phyloP scores from a whole-genome alignment of 139 green algal species.

The Closterium sp. region DNA sequence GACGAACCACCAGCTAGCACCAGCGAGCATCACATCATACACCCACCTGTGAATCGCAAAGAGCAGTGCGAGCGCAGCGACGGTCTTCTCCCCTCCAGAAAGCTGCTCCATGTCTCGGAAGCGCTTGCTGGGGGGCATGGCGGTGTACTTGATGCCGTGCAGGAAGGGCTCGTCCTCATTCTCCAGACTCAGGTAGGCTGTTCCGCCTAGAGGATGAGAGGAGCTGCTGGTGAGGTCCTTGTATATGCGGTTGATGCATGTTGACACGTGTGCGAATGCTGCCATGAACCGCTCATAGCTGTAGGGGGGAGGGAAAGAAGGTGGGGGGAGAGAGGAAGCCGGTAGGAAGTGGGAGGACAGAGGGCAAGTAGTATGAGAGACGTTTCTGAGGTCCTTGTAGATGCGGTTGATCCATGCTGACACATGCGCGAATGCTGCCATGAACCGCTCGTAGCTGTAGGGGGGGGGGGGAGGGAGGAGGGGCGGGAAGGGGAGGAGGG shows the following conservation, averaged over 20 bases:
- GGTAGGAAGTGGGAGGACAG: background rate
- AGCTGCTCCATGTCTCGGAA: slow-evolving; percentile 98
- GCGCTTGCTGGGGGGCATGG: slow-evolving; percentile 94
- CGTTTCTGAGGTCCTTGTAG: slow-evolving; percentile 88
- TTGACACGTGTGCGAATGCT: slow-evolving; percentile 82
- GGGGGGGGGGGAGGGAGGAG: background rate
- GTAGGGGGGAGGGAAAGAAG: background rate
- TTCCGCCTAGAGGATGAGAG: slow-evolving; percentile 75
- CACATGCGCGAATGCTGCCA: slow-evolving; percentile 83
- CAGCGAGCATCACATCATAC: background rate
- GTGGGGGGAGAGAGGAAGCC: background rate
- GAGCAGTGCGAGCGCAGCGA: slow-evolving; percentile 92
- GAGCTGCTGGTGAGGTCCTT: slow-evolving; percentile 78
- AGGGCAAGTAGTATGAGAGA: background rate
- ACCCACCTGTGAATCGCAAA: slow-evolving; percentile 88
- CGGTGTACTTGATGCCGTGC: slow-evolving; percentile 84
- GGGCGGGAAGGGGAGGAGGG: background rate
- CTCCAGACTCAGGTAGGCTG: slow-evolving; percentile 85
- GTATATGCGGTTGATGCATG: slow-evolving; percentile 89
- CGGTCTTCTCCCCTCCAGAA: slow-evolving; percentile 83
- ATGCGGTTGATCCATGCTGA: slow-evolving; percentile 78
- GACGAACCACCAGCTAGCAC: background rate
- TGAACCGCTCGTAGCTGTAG: slow-evolving; percentile 68
- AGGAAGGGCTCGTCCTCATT: slow-evolving; percentile 83
- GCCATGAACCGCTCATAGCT: slow-evolving; percentile 69